These are phyloP conservation scores for Ceratobasidium sp. DNA, from an alignment of 1,284 basidiomycete genomes.

Conservation along the genomic window DNA sequence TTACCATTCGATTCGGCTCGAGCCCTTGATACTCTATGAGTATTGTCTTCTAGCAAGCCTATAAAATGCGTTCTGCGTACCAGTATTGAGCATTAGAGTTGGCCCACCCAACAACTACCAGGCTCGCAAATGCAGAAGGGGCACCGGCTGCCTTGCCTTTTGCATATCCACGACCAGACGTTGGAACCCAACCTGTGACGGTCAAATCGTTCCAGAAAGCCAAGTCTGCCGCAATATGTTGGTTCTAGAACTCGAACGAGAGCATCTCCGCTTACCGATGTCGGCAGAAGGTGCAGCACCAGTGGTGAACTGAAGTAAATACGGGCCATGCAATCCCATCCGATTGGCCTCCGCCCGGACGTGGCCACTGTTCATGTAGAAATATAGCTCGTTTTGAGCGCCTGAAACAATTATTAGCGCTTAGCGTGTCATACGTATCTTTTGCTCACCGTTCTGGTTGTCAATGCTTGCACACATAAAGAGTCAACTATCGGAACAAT, in stretches of 20 bases:
- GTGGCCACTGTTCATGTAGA: constrained; percentile 49
- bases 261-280: constrained; percentile 17
- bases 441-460: constrained; percentile 32
- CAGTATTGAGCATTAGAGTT: constrained; percentile 64
- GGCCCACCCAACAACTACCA: constrained; percentile 56
- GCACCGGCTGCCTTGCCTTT: constrained; percentile 62
- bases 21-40: constrained; percentile 2
- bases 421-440: background rate
- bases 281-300: constrained; percentile 36
- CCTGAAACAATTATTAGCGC: background rate
- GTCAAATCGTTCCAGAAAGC: constrained; percentile 63
- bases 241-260: background rate
- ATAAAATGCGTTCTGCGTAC: constrained; percentile 49
- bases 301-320: constrained; percentile 47
- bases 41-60: background rate
- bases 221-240: constrained; percentile 54
- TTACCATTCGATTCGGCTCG: constrained; percentile 57
- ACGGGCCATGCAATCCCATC: constrained; percentile 47
- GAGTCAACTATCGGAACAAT: background rate
- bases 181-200: constrained; percentile 61
- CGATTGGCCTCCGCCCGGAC: constrained; percentile 47
- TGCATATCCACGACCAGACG: constrained; percentile 62
- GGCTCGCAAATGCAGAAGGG: constrained; percentile 56
- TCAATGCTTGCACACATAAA: constrained; percentile 31
- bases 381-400: constrained; percentile 44